phyloP scores from a whole-genome alignment of 2,329 filamentous ascomycete genomes.

The Ceratocystis colombiana region DNA sequence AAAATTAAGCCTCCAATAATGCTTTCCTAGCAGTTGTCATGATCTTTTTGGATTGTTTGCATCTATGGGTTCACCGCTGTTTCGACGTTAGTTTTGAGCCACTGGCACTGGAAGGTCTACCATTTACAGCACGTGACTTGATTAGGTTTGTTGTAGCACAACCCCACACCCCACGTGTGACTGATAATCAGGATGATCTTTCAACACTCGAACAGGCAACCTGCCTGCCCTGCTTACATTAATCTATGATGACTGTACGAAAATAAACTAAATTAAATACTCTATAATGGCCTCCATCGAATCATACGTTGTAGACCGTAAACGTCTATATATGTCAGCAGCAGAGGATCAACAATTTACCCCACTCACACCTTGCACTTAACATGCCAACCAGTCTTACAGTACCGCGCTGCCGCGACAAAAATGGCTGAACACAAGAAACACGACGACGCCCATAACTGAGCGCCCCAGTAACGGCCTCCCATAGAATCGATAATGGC shows the following conservation, averaged over 20 bases:
- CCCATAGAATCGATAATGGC: conserved; percentile 37
- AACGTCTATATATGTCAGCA: background rate
- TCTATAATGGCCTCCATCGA: background rate
- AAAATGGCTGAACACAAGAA: conserved; percentile 33
- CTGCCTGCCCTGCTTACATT: background rate
- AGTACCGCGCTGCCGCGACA: conserved; percentile 31
- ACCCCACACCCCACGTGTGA: background rate
- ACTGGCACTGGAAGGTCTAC: background rate
- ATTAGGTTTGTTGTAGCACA: background rate
- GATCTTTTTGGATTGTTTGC: background rate
- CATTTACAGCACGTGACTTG: background rate
- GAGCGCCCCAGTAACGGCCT: conserved; percentile 37
- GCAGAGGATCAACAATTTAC: background rate
- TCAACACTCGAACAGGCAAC: background rate
- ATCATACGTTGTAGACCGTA: too few species aligned
- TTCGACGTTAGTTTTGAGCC: background rate
- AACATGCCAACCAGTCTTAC: conserved; percentile 34
- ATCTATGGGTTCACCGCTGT: background rate
- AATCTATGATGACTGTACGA: background rate
- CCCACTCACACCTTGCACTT: conserved; percentile 31
- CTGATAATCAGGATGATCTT: background rate
- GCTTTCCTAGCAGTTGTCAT: background rate
- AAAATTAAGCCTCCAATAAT: background rate
- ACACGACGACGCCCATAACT: conserved; percentile 40
- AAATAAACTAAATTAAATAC: background rate